These are phyloP conservation scores for Aspergillus japonicus DNA, from an alignment of 2,329 filamentous ascomycete species.

Conservation along the genomic window DNA sequence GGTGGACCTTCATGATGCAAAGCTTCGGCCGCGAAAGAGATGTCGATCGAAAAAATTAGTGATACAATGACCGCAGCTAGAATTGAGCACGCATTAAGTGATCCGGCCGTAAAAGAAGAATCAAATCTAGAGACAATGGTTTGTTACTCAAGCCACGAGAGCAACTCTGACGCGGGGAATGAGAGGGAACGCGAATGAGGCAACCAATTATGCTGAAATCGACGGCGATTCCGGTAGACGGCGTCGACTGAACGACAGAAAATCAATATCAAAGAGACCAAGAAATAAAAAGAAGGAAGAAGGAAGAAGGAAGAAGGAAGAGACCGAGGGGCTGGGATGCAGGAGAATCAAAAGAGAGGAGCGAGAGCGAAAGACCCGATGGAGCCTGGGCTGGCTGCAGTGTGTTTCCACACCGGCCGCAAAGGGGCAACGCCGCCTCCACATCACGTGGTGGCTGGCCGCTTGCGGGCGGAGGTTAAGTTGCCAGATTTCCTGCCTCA, in stretches of 20 bases:
- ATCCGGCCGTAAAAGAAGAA: neutral
- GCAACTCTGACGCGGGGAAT: conserved; percentile 3
- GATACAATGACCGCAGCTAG: neutral
- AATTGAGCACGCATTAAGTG: conserved; percentile 5
- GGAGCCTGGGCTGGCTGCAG: neutral
- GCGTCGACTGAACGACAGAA: neutral
- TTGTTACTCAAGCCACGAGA: conserved; percentile 16
- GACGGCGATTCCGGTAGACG: neutral
- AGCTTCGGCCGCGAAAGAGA: neutral
- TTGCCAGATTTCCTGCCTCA: neutral
- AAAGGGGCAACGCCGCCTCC: conserved; percentile 18
- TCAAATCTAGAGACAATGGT: conserved; percentile 4
- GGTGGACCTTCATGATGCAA: conserved; percentile 8
- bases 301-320: conserved; percentile 1
- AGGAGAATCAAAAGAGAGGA: conserved; percentile 9
- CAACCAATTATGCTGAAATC: neutral
- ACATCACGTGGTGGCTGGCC: conserved; percentile 17
- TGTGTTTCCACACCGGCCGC: conserved; percentile 16
- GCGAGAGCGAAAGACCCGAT: neutral
- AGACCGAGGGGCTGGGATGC: conserved; percentile 9
- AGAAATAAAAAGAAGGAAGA: neutral
- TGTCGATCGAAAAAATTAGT: neutral
- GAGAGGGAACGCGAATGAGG: neutral
- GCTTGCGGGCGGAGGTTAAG: conserved; percentile 8
- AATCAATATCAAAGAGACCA: neutral